Evolutionary conservation across 106 monocot genomes (phyloP).

Genomic region (Cymbidium sinense): DNA sequence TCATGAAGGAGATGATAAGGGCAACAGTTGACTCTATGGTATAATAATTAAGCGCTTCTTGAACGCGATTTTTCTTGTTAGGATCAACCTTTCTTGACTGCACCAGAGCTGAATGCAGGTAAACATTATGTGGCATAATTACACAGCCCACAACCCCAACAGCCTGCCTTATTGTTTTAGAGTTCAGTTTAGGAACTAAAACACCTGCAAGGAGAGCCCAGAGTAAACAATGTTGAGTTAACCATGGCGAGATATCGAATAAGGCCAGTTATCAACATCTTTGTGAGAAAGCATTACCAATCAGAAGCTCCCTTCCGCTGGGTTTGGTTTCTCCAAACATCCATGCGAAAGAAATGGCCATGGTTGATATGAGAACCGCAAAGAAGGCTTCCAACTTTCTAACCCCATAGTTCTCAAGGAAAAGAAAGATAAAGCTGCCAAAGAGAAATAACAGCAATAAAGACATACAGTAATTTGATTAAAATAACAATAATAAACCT

Average conservation of each 20-base stretch:
- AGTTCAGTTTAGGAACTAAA: slow-evolving; percentile 70
- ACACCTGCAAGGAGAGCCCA: slow-evolving; percentile 31
- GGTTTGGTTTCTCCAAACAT: slow-evolving; percentile 89
- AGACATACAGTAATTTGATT: neutral
- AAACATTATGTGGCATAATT: slow-evolving; percentile 95
- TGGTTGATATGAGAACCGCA: slow-evolving; percentile 72
- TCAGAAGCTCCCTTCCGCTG: slow-evolving; percentile 62
- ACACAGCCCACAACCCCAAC: slow-evolving; percentile 87
- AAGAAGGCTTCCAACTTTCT: slow-evolving; percentile 93
- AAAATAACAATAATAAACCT: neutral
- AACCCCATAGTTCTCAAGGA: slow-evolving; percentile 91
- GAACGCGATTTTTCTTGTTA: slow-evolving; percentile 44
- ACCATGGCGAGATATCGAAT: neutral
- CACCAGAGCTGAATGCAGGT: slow-evolving; percentile 85
- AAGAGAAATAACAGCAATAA: neutral
- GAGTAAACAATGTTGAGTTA: neutral
- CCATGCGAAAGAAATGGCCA: slow-evolving; percentile 84
- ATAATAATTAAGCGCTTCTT: slow-evolving; percentile 82
- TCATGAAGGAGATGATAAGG: slow-evolving; percentile 62
- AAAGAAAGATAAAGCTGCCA: slow-evolving; percentile 81
- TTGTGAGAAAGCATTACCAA: slow-evolving; percentile 34
- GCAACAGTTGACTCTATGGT: slow-evolving; percentile 74
- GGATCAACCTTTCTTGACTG: slow-evolving; percentile 76
- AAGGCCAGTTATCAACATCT: neutral
- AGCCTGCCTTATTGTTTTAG: slow-evolving; percentile 77